Evolutionary conservation across 1,284 basidiomycete species (phyloP).

Genomic region (Trichosporon sp.): DNA sequence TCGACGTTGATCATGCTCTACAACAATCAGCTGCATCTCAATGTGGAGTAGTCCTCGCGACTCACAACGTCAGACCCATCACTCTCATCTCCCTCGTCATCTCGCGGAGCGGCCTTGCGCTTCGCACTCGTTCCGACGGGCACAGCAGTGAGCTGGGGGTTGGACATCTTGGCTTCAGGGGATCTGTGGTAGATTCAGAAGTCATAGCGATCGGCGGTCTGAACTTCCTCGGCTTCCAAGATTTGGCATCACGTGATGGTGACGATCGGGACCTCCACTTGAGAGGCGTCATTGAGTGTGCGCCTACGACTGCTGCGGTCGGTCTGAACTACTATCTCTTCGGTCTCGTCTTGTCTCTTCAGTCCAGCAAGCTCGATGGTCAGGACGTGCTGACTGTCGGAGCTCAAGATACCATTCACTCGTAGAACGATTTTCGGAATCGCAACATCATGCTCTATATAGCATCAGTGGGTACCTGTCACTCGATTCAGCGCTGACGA

Average conservation of each 20-base stretch:
- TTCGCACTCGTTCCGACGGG: conserved; percentile 22
- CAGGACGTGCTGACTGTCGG: neutral
- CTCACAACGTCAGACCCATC: conserved; percentile 40
- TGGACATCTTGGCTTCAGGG: conserved; percentile 11
- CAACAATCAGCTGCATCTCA: neutral
- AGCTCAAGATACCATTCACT: neutral
- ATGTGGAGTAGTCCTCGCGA: neutral
- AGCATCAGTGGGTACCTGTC: conserved; percentile 32
- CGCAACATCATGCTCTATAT: conserved; percentile 35
- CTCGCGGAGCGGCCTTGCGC: conserved; percentile 36
- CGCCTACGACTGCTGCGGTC: neutral
- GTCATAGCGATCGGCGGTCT: neutral
- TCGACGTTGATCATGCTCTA: conserved; percentile 71
- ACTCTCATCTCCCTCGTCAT: conserved; percentile 41
- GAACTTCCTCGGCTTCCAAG: neutral
- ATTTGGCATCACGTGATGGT: conserved; percentile 2
- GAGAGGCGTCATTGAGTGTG: neutral
- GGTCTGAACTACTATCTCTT: neutral
- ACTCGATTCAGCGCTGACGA: neutral
- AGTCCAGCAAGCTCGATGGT: neutral
- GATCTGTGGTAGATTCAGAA: neutral
- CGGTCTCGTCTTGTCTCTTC: neutral
- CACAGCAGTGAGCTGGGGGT: conserved; percentile 20
- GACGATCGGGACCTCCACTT: neutral
- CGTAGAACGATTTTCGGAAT: neutral